phyloP scores from a whole-genome alignment of 345 rosid genomes.

The Lumnitzera racemosa region DNA sequence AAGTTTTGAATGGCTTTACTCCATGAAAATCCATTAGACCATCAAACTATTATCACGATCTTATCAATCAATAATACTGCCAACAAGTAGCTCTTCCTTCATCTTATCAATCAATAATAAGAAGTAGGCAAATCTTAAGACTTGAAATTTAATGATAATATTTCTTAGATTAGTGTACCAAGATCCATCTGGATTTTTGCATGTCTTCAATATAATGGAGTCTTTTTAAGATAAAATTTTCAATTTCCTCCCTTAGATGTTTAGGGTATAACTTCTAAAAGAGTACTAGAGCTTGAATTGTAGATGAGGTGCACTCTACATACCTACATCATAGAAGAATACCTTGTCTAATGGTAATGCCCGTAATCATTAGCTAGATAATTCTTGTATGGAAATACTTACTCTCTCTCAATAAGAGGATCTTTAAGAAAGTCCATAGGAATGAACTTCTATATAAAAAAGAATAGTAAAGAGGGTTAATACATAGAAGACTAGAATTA shows the following conservation, averaged over 20 bases:
- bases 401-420: conserved; percentile 42
- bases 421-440: conserved; percentile 50
- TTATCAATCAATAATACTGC: too few relatives aligned
- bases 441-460: conserved; percentile 29
- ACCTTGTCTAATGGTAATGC: too few relatives aligned
- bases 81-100: too few relatives aligned
- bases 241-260: conserved; percentile 31
- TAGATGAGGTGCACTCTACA: conserved; percentile 46
- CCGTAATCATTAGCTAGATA: too few relatives aligned
- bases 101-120: too few relatives aligned
- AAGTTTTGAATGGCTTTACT: too few relatives aligned
- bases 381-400: conserved; percentile 4
- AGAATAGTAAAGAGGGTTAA: background rate
- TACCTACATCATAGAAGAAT: conserved; percentile 16
- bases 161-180: conserved; percentile 17
- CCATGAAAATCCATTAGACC: too few relatives aligned
- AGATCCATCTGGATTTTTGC: conserved; percentile 44
- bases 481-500: background rate
- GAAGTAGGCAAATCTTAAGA: too few relatives aligned
- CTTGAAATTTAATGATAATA: background rate
- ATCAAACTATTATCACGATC: too few relatives aligned
- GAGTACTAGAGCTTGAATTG: conserved; percentile 31
- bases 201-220: conserved; percentile 27
- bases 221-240: conserved; percentile 16
- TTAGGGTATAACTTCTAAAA: conserved; percentile 33